phyloP scores from a whole-genome alignment of 257 asterid genomes.

The Cinchona pubescens region DNA sequence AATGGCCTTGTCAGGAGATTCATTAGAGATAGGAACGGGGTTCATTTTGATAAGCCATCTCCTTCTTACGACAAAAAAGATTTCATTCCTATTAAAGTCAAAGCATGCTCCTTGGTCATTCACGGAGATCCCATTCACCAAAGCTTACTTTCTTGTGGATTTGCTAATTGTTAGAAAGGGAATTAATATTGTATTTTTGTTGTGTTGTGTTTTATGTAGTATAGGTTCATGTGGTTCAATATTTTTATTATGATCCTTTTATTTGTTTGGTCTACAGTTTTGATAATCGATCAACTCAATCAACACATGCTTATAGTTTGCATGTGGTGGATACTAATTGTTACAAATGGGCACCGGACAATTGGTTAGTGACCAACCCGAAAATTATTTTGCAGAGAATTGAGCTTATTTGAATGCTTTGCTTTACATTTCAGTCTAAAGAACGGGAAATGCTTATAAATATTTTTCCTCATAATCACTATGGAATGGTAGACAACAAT shows the following conservation, averaged over 20 bases:
- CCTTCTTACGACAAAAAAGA: constrained; percentile 63
- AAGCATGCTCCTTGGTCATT: constrained; percentile 73
- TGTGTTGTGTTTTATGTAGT: background rate
- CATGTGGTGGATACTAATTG: constrained; percentile 84
- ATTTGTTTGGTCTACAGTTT: constrained; percentile 43
- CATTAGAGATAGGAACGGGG: constrained; percentile 73
- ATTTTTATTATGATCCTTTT: background rate
- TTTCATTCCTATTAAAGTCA: constrained; percentile 71
- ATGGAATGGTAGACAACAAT: background rate
- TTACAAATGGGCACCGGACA: constrained; percentile 82
- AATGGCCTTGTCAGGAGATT: constrained; percentile 93
- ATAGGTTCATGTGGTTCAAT: background rate
- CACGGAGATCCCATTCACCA: constrained; percentile 82
- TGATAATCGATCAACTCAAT: constrained; percentile 71
- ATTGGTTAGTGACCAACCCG: constrained; percentile 69
- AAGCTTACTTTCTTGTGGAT: constrained; percentile 39
- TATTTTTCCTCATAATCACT: background rate
- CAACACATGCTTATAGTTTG: constrained; percentile 87
- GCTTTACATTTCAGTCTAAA: constrained; percentile 1
- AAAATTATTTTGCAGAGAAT: background rate
- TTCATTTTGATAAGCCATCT: constrained; percentile 81
- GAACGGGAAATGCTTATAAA: background rate
- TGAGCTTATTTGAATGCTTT: background rate
- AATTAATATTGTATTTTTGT: background rate
- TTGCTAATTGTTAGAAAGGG: background rate